phyloP scores from a whole-genome alignment of 495 filamentous ascomycete species.

The Copromyces sp. region DNA sequence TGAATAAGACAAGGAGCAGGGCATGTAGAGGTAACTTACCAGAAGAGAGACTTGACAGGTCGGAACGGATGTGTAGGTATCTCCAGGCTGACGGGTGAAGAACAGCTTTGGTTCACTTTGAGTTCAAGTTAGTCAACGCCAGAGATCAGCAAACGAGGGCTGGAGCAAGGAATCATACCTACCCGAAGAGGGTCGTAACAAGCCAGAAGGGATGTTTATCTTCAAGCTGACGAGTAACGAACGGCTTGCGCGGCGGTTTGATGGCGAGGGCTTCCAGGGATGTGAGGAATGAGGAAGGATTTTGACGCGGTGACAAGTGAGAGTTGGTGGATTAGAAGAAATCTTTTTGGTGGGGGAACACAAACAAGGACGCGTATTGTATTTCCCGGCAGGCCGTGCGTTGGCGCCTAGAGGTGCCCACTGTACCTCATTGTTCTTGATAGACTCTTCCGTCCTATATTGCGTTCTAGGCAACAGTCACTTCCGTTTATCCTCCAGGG shows the following conservation, averaged over 20 bases:
- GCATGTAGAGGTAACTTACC: not conserved
- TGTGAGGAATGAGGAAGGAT: not conserved
- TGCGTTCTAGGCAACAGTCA: too few relatives aligned
- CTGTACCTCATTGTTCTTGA: not conserved
- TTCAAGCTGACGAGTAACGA: not conserved
- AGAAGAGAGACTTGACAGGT: not conserved
- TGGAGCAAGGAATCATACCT: too few relatives aligned
- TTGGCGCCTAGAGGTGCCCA: not conserved
- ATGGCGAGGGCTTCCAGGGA: not conserved
- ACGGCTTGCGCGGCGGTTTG: not conserved
- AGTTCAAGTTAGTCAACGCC: too few relatives aligned
- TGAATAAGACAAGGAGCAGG: not conserved
- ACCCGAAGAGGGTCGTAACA: too few relatives aligned
- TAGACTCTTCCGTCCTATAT: not conserved
- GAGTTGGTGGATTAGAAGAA: not conserved
- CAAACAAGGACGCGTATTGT: not conserved
- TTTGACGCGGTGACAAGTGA: not conserved
- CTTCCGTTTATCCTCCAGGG: too few relatives aligned
- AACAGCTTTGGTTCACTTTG: too few relatives aligned
- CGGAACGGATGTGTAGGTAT: not conserved
- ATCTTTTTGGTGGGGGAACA: not conserved
- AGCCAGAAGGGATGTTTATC: not conserved
- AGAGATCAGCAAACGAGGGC: too few relatives aligned
- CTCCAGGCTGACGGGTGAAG: too few relatives aligned
- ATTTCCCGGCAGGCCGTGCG: not conserved